Evolutionary conservation across 2,329 filamentous ascomycete genomes (phyloP).

Genomic region (Trichoderma endophyticum): DNA sequence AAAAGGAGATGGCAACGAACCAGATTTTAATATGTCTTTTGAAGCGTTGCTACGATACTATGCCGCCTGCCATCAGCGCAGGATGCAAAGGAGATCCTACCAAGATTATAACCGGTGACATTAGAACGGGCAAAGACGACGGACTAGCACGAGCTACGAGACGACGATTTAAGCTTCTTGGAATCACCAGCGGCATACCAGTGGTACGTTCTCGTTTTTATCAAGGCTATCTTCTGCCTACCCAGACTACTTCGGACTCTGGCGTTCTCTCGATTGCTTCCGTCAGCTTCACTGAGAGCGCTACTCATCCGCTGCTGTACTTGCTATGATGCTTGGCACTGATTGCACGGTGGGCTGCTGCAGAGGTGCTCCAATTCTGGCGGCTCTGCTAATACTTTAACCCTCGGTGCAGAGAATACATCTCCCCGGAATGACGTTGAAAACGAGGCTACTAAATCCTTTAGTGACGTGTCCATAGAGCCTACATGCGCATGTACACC

Average conservation of each 20-base stretch:
- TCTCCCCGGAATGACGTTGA: background rate
- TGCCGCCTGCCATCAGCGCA: constrained; percentile 82
- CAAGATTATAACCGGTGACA: constrained; percentile 84
- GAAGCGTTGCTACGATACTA: constrained; percentile 78
- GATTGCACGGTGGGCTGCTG: too few relatives aligned
- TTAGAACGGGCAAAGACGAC: constrained; percentile 83
- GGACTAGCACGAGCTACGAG: too few relatives aligned
- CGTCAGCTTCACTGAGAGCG: too few relatives aligned
- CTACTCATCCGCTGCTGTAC: too few relatives aligned
- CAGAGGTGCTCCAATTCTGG: background rate
- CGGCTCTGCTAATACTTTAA: too few relatives aligned
- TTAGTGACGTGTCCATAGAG: background rate
- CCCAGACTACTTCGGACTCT: too few relatives aligned
- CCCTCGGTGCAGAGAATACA: background rate
- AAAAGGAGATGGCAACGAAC: constrained; percentile 50
- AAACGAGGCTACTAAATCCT: background rate
- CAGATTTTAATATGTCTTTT: constrained; percentile 86
- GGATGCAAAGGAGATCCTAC: constrained; percentile 88
- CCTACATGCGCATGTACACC: background rate
- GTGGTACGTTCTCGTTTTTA: too few relatives aligned
- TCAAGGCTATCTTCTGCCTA: too few relatives aligned
- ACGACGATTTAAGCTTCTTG: too few relatives aligned
- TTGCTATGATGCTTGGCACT: too few relatives aligned
- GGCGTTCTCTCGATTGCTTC: too few relatives aligned
- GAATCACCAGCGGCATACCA: too few relatives aligned